A percentile compares a stretch with the other conserved stretches of the same genome.
Evolutionary conservation across 768 basidiomycete species (phyloP).

Genomic region (Kwoniella dendrophila): DNA sequence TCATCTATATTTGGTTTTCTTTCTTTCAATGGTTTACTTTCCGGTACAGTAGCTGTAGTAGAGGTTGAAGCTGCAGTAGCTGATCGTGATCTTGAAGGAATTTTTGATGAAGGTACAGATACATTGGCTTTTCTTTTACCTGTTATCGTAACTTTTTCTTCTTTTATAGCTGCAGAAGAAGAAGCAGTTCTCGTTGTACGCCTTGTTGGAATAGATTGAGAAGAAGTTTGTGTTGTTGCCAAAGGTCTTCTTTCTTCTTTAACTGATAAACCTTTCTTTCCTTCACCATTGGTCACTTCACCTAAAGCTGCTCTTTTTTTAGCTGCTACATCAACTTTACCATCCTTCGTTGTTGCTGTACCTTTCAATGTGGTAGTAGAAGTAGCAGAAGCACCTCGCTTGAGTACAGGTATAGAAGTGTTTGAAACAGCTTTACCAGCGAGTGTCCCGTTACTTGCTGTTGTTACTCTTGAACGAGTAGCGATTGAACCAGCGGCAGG

Average conservation of each 20-base stretch:
- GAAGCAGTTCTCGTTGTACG: neutral
- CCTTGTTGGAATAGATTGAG: conserved; percentile 2
- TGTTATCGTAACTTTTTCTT: conserved; percentile 12
- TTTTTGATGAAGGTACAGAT: conserved; percentile 13
- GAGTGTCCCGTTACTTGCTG: conserved; percentile 17
- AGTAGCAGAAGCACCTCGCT: conserved; percentile 30
- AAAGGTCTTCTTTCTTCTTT: conserved; percentile 31
- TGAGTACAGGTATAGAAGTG: conserved; percentile 44
- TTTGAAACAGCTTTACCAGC: conserved; percentile 18
- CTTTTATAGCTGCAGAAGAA: conserved; percentile 1
- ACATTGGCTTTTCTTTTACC: conserved; percentile 20
- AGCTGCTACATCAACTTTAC: conserved; percentile 20
- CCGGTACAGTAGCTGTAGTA: conserved; percentile 19
- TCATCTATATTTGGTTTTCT: conserved; percentile 29
- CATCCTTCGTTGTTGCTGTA: conserved; percentile 1
- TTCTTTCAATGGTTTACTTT: conserved; percentile 30
- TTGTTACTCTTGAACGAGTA: conserved; percentile 20
- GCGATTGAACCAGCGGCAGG: conserved; percentile 30
- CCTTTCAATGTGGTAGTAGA: conserved; percentile 22
- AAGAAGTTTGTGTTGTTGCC: conserved; percentile 15
- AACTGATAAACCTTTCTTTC: conserved; percentile 23
- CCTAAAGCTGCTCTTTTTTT: conserved; percentile 42
- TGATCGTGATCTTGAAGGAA: conserved; percentile 37
- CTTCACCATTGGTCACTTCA: conserved; percentile 44
- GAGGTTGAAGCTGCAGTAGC: conserved; percentile 35